Base-by-base conservation (phyloP, 768 basidiomycete species). In the Paxillus ammoniavirescens region DNA sequence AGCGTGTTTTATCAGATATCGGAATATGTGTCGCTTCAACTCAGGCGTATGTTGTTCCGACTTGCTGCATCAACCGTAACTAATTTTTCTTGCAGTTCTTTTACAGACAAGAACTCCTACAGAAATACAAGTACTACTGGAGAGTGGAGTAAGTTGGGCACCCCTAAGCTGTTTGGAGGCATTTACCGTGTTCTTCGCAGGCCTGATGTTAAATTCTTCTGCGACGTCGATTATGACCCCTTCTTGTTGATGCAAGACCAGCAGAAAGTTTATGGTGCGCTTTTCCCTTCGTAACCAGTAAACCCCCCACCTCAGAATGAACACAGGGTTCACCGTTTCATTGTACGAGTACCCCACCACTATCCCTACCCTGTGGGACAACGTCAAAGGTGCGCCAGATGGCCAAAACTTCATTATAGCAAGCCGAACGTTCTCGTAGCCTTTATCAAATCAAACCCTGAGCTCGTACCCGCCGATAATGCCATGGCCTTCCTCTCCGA, bases 21-120 rank as follows among this genome's bases (percentile, higher is more conserved):
- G 94, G 38, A 93, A 96, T 61, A 96, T 97, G 95, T 97, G 95
- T 71, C 83, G 95, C 10, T 98, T 86, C 72, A 93, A 95, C 72
- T 93, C 91, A 44, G 93, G 91, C 31, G 91, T 92, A 70, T 59
- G 84, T 43, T 56, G 1, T 31, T 26, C 41, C 35, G 18, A 21
- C 28, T 9, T 48, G 14, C 44, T 5, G 18, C 33, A 40, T 28
- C 18, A 18, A 37, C 14, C 36, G 12, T 47, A 15, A 47, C 49
- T 62, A 7, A 54, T 47, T 4, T 21, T 40, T 41, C 40, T 43
- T 31, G 8, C 54, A 91, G 84, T 91, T 88, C 75, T 95, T 96
- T 74, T 95, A 82, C 74, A 77, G 80, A 41, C 93, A 95, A 57
- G 82, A 86, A 53, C 72, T 95, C 8, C 72, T 95, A 43, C 78